Evolutionary conservation across 257 asterid genomes (phyloP), one percentile per base, ranked within the genome.

Genomic region (Nicotiana otophora): DNA sequence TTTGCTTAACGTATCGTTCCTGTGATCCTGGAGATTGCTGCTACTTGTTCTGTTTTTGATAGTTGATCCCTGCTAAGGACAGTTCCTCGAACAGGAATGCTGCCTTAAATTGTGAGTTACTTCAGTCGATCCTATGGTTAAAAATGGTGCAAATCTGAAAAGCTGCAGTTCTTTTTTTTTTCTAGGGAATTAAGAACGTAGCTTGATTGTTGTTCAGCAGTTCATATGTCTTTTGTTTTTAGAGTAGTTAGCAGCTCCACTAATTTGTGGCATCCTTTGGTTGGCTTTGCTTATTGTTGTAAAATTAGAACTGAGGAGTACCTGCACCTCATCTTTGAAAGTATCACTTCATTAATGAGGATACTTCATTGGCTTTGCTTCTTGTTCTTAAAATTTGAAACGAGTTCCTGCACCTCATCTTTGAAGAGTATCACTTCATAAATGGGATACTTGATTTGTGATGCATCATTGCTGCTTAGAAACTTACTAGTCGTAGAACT

Each of bases 41-140:
- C 67, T 84, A 81, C 77, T 69, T 15, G 61, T 78, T 86, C 61
- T 81, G 39, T 72, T 81, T 61, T 61, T 83, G 77, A 53, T 26
- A 42, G 80, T 26, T 48, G 61, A 48, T 26, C 80, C 79, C 80
- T 74, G 62, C 80, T 48, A 74, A 42, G 39, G 28, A 8, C 80
- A 74, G 61, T 74, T 74, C 61, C 31, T 7, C 80, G 26, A 46
- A 74, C 61, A 74, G 80, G 16, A 74, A 72, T 11, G 28, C 79
- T 46, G 15, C 36, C 58, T 48, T 42, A 70, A 20, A 20, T 23
- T 20, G 58, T 42, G 58, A 70, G 34, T 70, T 69, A 70, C 20
- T 70, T 74, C 26, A 48, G 80, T 26, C 26, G 61, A 74, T 48
- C 80, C 80, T 74, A 74, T 48, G 17, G 19, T 74, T 74, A 48